Conservation (phyloP, 306 rosid genomes). For the Pterocarpus santalinus region DNA sequence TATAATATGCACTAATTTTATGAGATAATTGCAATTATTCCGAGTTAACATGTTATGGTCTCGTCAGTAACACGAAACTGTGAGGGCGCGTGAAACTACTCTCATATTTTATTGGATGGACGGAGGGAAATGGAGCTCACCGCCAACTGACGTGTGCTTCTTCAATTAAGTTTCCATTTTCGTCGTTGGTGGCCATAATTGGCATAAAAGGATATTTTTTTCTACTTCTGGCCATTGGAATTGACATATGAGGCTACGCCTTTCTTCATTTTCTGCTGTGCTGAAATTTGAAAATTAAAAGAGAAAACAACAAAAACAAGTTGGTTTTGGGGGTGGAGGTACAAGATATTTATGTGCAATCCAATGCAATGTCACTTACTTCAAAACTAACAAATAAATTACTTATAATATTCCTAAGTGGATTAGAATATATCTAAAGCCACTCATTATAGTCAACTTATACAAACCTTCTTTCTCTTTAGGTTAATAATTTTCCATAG, state of each 20-base stretch:
- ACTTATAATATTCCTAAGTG: background rate
- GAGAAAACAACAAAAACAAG: background rate
- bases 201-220: conserved; percentile 1
- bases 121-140: background rate
- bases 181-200: conserved; percentile 14
- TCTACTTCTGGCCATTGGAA: conserved; percentile 5
- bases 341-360: background rate
- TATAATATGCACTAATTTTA: no score
- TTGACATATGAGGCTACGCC: background rate
- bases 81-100: conserved; percentile 17
- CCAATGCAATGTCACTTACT: background rate
- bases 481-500: background rate
- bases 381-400: background rate
- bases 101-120: background rate
- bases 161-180: conserved; percentile 27
- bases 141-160: background rate
- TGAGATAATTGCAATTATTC: no score
- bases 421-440: background rate
- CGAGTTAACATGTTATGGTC: background rate
- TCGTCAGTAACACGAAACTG: background rate
- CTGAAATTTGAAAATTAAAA: background rate
- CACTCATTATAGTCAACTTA: background rate
- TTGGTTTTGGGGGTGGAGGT: background rate
- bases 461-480: background rate
- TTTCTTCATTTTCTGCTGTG: background rate